Percentiles rank a stretch among this genome's conserved stretches.
phyloP scores from a whole-genome alignment of 202 grass and related monocot species.

The Panicum hallii region DNA sequence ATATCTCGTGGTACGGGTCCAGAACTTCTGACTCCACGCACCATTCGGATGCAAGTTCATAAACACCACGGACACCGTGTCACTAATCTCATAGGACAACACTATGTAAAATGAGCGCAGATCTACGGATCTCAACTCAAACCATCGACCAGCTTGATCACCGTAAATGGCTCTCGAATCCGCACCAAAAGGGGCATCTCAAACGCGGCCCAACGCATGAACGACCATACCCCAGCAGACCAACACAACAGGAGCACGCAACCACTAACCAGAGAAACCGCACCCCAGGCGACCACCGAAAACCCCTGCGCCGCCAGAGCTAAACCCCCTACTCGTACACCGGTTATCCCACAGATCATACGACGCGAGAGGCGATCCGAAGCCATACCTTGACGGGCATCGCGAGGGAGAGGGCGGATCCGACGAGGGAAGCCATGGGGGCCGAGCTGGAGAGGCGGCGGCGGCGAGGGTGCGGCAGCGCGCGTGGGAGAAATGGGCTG shows the following conservation, averaged over 20 bases:
- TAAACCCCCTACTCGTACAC: background rate
- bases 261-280: background rate
- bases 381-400: slow-evolving; percentile 50
- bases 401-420: slow-evolving; percentile 50
- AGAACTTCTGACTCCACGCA: background rate
- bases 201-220: background rate
- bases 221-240: background rate
- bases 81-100: background rate
- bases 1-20: background rate
- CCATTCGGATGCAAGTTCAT: background rate
- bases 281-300: background rate
- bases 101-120: background rate
- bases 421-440: slow-evolving; percentile 55
- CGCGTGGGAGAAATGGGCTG: background rate
- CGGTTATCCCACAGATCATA: background rate
- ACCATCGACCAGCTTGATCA: background rate
- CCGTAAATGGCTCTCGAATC: background rate
- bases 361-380: background rate
- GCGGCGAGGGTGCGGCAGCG: background rate
- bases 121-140: slow-evolving; percentile 5
- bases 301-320: background rate
- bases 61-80: background rate
- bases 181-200: background rate
- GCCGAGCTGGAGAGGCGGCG: background rate
- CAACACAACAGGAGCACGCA: background rate